Conservation (phyloP, 1,139 yeast species). For the Sugiyamaella novakii region DNA sequence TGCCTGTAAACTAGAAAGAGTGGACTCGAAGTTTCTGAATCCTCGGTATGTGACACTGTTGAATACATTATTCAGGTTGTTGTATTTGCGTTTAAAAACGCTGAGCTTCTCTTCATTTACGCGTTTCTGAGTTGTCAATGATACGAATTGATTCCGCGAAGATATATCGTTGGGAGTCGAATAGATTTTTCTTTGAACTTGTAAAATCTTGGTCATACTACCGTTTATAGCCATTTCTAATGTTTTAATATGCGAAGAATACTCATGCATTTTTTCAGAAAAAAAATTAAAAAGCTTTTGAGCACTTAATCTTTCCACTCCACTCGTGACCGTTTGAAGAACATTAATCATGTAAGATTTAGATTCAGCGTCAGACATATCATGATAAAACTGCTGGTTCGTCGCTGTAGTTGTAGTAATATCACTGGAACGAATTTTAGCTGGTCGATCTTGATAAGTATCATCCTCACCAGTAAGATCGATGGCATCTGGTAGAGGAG, state of each 20-base stretch:
- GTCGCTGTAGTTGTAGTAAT: background rate
- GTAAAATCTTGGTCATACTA: background rate
- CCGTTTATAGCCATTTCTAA: background rate
- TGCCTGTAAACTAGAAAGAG: background rate
- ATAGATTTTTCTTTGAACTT: background rate
- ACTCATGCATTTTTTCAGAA: background rate
- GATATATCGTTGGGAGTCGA: background rate
- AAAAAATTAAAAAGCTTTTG: background rate
- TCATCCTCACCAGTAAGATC: constrained; percentile 22
- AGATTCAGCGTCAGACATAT: background rate
- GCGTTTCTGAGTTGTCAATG: background rate
- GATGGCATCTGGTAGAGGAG: constrained; percentile 6
- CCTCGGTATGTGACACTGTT: background rate
- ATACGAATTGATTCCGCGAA: background rate
- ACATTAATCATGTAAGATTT: background rate
- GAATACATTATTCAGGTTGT: background rate
- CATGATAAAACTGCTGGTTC: background rate
- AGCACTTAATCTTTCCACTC: background rate
- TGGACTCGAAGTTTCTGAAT: background rate
- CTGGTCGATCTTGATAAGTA: background rate
- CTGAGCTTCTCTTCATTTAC: background rate
- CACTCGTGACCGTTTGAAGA: background rate
- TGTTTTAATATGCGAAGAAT: constrained; percentile 1
- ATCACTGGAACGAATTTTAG: background rate
- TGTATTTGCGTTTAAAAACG: background rate